phyloP scores from a whole-genome alignment of 2,329 filamentous ascomycete genomes.

The Raffaelea deltoideospora region DNA sequence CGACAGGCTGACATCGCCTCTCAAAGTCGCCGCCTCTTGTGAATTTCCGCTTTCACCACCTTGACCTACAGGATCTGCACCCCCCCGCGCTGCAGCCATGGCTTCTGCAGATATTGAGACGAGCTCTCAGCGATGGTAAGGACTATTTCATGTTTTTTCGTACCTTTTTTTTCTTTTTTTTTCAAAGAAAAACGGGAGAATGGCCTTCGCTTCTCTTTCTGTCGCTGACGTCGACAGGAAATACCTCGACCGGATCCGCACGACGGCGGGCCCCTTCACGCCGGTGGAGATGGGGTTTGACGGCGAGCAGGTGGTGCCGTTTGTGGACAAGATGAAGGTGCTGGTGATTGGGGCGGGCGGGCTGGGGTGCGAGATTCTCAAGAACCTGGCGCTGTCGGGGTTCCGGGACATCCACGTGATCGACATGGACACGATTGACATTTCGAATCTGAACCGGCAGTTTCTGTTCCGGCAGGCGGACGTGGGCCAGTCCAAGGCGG shows the following conservation, averaged over 20 bases:
- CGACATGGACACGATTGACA: constrained; percentile 99
- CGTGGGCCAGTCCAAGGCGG: constrained; percentile 86
- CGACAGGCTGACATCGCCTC: too few species aligned
- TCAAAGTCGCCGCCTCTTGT: too few species aligned
- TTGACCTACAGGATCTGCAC: too few species aligned
- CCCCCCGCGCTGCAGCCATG: constrained; percentile 2
- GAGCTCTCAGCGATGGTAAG: constrained; percentile 5
- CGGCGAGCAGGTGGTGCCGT: constrained; percentile 35
- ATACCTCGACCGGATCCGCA: constrained; percentile 69
- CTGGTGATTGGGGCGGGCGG: constrained; percentile 77
- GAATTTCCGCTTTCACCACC: too few species aligned
- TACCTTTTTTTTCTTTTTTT: constrained; percentile 1
- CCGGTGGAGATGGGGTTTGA: constrained; percentile 37
- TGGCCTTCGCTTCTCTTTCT: too few species aligned
- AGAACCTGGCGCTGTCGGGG: constrained; percentile 85
- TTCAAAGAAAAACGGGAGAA: background rate
- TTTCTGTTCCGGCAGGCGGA: constrained; percentile 88
- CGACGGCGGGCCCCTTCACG: constrained; percentile 65
- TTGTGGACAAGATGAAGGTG: constrained; percentile 56
- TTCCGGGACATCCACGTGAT: constrained; percentile 98
- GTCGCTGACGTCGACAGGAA: constrained; percentile 44
- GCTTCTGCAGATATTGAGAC: constrained; percentile 2
- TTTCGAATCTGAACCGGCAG: constrained; percentile 94
- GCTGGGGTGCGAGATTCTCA: constrained; percentile 89
- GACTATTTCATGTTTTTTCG: background rate